phyloP scores from a whole-genome alignment of 2,329 filamentous ascomycete genomes.

The Hymenotorrendiella dingleyae region DNA sequence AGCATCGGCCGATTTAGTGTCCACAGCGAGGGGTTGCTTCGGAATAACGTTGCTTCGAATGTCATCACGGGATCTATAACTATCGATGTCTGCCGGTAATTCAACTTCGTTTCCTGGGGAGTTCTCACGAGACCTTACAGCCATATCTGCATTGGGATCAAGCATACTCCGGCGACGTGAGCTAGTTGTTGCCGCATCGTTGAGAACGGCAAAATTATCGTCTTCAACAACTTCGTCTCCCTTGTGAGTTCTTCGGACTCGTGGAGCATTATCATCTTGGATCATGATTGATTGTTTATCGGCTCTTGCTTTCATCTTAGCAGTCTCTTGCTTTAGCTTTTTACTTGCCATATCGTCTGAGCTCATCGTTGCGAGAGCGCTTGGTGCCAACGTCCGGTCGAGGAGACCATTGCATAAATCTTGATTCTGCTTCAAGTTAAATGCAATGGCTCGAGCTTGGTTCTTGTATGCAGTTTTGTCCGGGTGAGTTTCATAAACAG shows the following conservation, averaged over 20 bases:
- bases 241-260: conserved; percentile 87
- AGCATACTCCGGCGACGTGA: conserved; percentile 34
- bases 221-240: conserved; percentile 86
- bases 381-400: conserved; percentile 62
- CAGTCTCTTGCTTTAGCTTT: conserved; percentile 73
- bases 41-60: conserved; percentile 19
- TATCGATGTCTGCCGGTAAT: conserved; percentile 27
- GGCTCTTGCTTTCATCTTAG: conserved; percentile 68
- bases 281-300: conserved; percentile 83
- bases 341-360: conserved; percentile 88
- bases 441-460: conserved; percentile 70
- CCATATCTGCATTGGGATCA: conserved; percentile 32
- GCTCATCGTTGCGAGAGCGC: conserved; percentile 81
- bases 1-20: conserved; percentile 20
- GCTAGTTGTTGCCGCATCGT: conserved; percentile 24
- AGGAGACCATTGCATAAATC: conserved; percentile 72
- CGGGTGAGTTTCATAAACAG: conserved; percentile 51
- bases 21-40: conserved; percentile 28
- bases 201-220: conserved; percentile 46
- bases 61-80: conserved; percentile 25
- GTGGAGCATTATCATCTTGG: conserved; percentile 61
- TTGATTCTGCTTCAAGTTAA: conserved; percentile 85
- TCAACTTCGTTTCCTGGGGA: conserved; percentile 32
- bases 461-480: conserved; percentile 46
- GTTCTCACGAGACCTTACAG: conserved; percentile 29